A percentile compares a stretch with the other conserved stretches of the same genome.
phyloP scores from a whole-genome alignment of 2,329 filamentous ascomycete species.

The Aspergillus sp. region DNA sequence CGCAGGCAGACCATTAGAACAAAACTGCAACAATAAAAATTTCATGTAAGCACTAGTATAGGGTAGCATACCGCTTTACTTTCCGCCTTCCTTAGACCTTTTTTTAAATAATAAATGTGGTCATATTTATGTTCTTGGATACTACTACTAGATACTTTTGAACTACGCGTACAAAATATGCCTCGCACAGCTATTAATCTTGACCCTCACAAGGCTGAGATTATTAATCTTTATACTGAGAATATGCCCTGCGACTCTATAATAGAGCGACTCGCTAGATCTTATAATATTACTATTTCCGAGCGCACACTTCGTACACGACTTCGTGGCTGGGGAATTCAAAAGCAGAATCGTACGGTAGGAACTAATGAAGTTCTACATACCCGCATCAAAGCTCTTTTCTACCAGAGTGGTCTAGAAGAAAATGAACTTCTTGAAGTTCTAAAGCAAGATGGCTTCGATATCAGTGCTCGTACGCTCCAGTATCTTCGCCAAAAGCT shows the following conservation, averaged over 20 bases:
- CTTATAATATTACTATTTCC: not conserved
- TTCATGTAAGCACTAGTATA: no score
- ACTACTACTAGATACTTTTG: no score
- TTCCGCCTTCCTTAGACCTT: no score
- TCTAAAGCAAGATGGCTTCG: slow-evolving; percentile 13
- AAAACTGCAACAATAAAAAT: no score
- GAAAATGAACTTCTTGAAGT: slow-evolving; percentile 15
- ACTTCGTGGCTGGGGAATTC: slow-evolving; percentile 14
- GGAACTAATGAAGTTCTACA: slow-evolving; percentile 4
- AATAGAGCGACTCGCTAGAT: not conserved
- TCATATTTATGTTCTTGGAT: no score
- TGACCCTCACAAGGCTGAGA: slow-evolving; percentile 41
- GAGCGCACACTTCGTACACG: slow-evolving; percentile 14
- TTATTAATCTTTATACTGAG: slow-evolving; percentile 15
- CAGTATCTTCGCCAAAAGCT: slow-evolving; percentile 8
- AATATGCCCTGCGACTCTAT: not conserved
- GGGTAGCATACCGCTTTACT: no score
- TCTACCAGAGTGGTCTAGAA: slow-evolving; percentile 13
- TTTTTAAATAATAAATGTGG: no score
- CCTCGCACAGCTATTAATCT: slow-evolving; percentile 6
- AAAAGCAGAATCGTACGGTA: slow-evolving; percentile 2
- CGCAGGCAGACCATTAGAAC: no score
- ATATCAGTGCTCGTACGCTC: slow-evolving; percentile 8
- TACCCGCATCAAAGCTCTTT: slow-evolving; percentile 12
- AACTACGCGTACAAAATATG: not conserved